These are phyloP conservation scores for Austroboletus eburneus DNA, from an alignment of 768 basidiomycete species.

Conservation along the genomic window DNA sequence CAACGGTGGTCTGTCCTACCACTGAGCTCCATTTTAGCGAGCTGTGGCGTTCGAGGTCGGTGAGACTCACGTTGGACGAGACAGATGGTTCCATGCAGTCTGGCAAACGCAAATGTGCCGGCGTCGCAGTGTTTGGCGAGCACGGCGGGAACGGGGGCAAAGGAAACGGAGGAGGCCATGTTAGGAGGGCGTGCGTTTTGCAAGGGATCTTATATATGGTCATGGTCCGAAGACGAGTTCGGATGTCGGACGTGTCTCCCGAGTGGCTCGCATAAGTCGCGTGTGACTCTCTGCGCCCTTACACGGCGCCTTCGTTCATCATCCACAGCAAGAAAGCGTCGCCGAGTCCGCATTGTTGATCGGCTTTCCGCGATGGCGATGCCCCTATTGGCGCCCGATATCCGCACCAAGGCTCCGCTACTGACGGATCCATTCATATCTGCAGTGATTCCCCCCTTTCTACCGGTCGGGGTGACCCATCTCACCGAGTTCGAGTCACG, in stretches of 20 bases:
- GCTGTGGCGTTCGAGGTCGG: too few relatives aligned
- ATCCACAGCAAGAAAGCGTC: background rate
- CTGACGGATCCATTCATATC: background rate
- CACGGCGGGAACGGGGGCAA: conserved; percentile 17
- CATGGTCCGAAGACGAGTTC: background rate
- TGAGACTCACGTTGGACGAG: conserved; percentile 26
- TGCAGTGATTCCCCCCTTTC: too few relatives aligned
- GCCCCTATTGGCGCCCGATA: background rate
- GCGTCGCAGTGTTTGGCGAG: conserved; percentile 14
- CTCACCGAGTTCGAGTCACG: too few relatives aligned
- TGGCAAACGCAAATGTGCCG: conserved; percentile 36
- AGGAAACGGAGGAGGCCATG: conserved; percentile 15
- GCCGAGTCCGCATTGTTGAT: background rate
- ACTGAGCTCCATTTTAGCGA: conserved; percentile 2
- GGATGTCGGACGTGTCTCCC: background rate
- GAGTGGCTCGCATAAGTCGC: too few relatives aligned
- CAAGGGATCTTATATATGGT: too few relatives aligned
- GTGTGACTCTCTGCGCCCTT: background rate
- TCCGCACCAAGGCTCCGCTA: background rate
- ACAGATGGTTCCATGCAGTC: conserved; percentile 22
- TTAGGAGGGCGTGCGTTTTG: too few relatives aligned
- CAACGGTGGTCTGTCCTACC: conserved; percentile 13
- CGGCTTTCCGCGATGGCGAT: background rate
- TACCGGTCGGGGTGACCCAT: too few relatives aligned
- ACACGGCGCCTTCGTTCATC: too few relatives aligned